Evolutionary conservation across 306 rosid species (phyloP).

Genomic region (Cucumis hystrix): DNA sequence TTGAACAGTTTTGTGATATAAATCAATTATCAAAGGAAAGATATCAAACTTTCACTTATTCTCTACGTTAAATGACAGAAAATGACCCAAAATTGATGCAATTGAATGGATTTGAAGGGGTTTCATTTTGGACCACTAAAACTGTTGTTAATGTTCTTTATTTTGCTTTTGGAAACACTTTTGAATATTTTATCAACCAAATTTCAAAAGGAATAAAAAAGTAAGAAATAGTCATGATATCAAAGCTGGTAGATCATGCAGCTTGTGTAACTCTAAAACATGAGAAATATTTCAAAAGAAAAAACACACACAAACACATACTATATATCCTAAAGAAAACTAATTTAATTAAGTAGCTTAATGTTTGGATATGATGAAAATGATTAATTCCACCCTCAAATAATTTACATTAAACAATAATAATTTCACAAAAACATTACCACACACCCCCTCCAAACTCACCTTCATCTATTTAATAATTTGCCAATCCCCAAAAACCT

Average conservation of each 20-base stretch:
- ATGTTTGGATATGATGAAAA: neutral
- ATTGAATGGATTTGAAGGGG: neutral
- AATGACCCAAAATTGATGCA: neutral
- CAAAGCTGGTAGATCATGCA: neutral
- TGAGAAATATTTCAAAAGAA: neutral
- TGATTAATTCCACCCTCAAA: neutral
- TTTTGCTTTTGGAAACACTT: neutral
- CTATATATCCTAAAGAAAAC: neutral
- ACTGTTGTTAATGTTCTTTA: neutral
- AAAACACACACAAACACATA: neutral
- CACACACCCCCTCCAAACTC: neutral
- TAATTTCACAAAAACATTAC: neutral
- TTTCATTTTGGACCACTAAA: neutral
- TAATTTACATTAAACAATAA: neutral
- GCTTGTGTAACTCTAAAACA: neutral
- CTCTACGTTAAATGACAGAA: no score
- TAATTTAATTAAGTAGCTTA: neutral
- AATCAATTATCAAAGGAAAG: no score
- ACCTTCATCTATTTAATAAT: neutral
- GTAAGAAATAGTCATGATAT: neutral
- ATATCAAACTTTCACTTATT: neutral
- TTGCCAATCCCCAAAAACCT: neutral
- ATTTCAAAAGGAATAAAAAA: neutral
- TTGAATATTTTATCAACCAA: neutral
- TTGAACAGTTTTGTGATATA: no score